phyloP scores from a whole-genome alignment of 2,329 filamentous ascomycete genomes.

The Phialemonium atrogriseum region DNA sequence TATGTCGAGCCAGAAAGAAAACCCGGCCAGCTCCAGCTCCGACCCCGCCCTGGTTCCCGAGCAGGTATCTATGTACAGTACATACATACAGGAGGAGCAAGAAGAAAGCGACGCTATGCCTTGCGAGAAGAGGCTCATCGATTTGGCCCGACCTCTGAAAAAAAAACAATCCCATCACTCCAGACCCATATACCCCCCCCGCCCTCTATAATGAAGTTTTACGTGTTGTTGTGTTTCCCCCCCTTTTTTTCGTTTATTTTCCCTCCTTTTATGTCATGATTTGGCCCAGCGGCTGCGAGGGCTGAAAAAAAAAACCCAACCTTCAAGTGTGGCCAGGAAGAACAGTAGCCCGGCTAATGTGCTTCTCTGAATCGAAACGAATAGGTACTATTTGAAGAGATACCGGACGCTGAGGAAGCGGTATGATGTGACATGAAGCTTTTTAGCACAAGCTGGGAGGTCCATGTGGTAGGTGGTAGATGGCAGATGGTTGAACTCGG shows the following conservation, averaged over 20 bases:
- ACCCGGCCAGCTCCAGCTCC: no score
- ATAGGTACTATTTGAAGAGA: constrained; percentile 83
- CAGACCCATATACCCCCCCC: neutral
- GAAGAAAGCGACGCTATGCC: neutral
- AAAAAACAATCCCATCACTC: neutral
- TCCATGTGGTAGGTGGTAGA: no score
- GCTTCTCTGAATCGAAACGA: constrained; percentile 5
- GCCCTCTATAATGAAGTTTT: constrained; percentile 1
- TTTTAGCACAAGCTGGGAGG: no score
- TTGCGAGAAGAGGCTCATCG: neutral
- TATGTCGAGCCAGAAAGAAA: no score
- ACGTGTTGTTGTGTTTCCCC: neutral
- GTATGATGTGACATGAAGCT: constrained; percentile 52
- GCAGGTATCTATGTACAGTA: neutral
- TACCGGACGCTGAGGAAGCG: constrained; percentile 79
- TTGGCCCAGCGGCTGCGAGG: no score
- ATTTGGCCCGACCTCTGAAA: no score
- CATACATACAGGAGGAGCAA: neutral
- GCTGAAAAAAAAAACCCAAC: no score
- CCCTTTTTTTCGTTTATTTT: neutral
- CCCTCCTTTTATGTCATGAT: neutral
- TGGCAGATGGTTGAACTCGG: no score
- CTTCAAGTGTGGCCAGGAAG: neutral
- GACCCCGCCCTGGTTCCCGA: no score
- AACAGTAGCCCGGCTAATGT: constrained; percentile 2